Conservation (phyloP, 2,329 filamentous ascomycete species). For the Fusarium sp. region DNA sequence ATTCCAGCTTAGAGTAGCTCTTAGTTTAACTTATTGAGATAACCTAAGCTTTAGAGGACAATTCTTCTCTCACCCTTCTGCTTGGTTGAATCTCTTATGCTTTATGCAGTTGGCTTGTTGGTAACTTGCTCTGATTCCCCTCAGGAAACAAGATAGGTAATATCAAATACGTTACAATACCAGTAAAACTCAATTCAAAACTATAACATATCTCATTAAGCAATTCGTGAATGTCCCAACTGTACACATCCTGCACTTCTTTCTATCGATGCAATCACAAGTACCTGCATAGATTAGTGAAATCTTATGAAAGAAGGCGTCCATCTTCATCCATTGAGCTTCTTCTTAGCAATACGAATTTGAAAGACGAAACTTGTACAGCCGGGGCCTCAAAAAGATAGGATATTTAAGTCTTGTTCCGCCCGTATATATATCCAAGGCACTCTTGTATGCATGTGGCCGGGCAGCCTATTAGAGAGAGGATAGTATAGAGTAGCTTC, state of each 20-base stretch:
- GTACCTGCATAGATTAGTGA: neutral
- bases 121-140: neutral
- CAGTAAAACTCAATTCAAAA: neutral
- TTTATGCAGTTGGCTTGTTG: neutral
- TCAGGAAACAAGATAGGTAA: neutral
- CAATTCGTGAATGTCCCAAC: neutral
- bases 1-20: neutral
- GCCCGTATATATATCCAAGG: neutral
- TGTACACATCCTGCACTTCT: neutral
- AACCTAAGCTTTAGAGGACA: no score
- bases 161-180: neutral
- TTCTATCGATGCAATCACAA: neutral
- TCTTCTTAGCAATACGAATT: neutral
- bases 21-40: no score
- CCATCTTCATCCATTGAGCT: neutral
- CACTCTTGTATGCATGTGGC: neutral
- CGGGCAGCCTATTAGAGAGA: neutral
- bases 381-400: neutral
- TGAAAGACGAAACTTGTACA: neutral
- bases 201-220: neutral
- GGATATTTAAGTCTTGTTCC: neutral
- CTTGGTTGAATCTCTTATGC: neutral
- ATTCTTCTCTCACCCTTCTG: no score
- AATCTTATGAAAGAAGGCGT: neutral
- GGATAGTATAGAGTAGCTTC: neutral